A percentile compares a stretch with the other conserved stretches of the same genome.
These are phyloP conservation scores for Leishmania amazonensis DNA, from an alignment of 208 protist genomes.

Conservation along the genomic window DNA sequence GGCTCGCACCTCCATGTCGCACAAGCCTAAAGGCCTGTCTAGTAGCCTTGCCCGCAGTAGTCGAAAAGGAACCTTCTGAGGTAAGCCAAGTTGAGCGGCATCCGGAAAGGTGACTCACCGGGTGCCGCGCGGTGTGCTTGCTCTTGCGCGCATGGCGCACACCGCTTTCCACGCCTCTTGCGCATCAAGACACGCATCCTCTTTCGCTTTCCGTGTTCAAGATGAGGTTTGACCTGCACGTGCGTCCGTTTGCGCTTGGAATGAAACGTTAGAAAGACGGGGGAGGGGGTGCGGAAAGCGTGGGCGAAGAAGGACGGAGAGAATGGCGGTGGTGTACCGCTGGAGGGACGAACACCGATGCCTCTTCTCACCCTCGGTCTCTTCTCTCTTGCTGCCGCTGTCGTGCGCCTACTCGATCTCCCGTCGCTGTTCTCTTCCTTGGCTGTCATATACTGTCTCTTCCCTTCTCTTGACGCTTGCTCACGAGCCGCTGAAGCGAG, in stretches of 20 bases:
- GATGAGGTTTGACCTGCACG: too few species aligned
- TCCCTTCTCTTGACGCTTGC: background rate
- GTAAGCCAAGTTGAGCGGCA: background rate
- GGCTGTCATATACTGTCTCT: background rate
- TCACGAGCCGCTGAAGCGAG: background rate
- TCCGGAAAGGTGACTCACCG: background rate
- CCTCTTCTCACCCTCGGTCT: background rate
- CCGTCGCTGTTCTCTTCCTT: background rate
- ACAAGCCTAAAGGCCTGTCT: slow-evolving; percentile 88
- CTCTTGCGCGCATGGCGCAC: background rate
- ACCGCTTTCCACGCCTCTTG: background rate
- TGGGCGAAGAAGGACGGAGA: background rate
- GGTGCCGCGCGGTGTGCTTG: background rate
- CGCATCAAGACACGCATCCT: background rate
- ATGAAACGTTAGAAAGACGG: background rate
- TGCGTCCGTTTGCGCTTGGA: background rate
- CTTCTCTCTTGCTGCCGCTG: background rate
- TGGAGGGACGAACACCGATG: background rate
- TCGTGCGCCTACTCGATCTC: background rate
- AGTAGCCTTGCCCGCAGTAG: slow-evolving; percentile 61
- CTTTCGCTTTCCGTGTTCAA: too few species aligned
- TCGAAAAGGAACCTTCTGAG: slow-evolving; percentile 34
- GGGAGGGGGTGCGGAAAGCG: background rate
- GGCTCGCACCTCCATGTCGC: slow-evolving; percentile 56
- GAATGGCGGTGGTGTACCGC: background rate